Evolutionary conservation across 1,284 basidiomycete genomes (phyloP).

Genomic region (Sanghuangporus sanghuang): DNA sequence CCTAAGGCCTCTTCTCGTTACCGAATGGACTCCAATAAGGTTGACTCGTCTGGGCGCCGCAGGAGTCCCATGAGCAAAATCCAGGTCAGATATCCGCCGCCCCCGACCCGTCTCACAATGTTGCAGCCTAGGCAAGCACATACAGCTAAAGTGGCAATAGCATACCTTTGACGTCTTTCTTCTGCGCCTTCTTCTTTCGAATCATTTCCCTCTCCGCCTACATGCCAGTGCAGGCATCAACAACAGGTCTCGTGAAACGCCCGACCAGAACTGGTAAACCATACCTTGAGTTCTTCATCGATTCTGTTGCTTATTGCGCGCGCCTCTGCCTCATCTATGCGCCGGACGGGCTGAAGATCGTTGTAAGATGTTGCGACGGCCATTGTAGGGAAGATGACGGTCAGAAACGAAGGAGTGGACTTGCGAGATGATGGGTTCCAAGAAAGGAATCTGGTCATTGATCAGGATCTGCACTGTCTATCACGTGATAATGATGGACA

Average conservation of each 20-base stretch:
- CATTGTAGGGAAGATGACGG: constrained; percentile 6
- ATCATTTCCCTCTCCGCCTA: constrained; percentile 37
- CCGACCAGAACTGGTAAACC: constrained; percentile 20
- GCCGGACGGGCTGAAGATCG: constrained; percentile 18
- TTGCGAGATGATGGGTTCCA: neutral
- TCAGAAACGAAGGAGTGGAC: neutral
- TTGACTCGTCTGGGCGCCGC: neutral
- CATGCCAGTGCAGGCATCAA: neutral
- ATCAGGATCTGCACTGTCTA: neutral
- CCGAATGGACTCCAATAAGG: neutral
- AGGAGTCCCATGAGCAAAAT: neutral
- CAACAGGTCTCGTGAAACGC: neutral
- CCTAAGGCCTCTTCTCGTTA: neutral
- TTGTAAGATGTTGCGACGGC: constrained; percentile 17
- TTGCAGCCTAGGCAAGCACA: neutral
- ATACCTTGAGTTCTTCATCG: constrained; percentile 65
- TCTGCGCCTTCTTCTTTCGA: constrained; percentile 42
- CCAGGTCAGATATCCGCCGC: neutral
- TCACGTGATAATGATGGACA: constrained; percentile 5
- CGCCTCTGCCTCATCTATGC: constrained; percentile 42
- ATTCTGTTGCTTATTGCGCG: constrained; percentile 54
- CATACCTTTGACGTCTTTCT: constrained; percentile 63
- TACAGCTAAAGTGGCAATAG: constrained; percentile 6
- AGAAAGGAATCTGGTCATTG: constrained; percentile 11
- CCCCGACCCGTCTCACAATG: neutral